Conservation (phyloP, 2,329 filamentous ascomycete genomes). For the Tolypocladium pustulatum region DNA sequence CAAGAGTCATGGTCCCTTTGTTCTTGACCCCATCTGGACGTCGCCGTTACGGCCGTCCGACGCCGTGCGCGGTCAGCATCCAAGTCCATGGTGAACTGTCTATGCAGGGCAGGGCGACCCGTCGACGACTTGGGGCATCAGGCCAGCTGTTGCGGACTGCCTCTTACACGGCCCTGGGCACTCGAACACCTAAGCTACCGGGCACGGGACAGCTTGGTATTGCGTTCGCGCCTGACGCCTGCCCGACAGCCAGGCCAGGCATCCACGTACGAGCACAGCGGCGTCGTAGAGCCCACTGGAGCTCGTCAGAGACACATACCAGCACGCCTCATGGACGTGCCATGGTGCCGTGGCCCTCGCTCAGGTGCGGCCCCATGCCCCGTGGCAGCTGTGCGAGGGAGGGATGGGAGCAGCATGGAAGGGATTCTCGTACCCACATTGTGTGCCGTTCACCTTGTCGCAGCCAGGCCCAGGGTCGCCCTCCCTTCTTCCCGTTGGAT, state of each 20-base stretch:
- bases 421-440: background rate
- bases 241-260: too few relatives aligned
- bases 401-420: background rate
- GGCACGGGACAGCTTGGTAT: too few relatives aligned
- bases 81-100: background rate
- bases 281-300: background rate
- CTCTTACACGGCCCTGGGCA: background rate
- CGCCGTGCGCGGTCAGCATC: background rate
- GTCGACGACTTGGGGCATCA: background rate
- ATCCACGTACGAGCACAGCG: background rate
- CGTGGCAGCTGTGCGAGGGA: background rate
- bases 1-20: conserved; percentile 3
- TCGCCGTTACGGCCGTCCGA: conserved; percentile 1
- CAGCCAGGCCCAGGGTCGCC: background rate
- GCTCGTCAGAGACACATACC: background rate
- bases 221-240: too few relatives aligned
- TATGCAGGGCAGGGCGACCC: background rate
- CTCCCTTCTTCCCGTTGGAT: background rate
- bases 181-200: background rate
- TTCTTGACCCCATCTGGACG: conserved; percentile 2
- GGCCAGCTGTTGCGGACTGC: background rate
- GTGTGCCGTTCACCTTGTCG: background rate
- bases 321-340: background rate
- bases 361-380: background rate
- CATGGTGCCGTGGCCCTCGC: background rate